These are phyloP conservation scores for Jamesozyma spencerorum DNA, from an alignment of 805 yeast genomes.

Conservation along the genomic window DNA sequence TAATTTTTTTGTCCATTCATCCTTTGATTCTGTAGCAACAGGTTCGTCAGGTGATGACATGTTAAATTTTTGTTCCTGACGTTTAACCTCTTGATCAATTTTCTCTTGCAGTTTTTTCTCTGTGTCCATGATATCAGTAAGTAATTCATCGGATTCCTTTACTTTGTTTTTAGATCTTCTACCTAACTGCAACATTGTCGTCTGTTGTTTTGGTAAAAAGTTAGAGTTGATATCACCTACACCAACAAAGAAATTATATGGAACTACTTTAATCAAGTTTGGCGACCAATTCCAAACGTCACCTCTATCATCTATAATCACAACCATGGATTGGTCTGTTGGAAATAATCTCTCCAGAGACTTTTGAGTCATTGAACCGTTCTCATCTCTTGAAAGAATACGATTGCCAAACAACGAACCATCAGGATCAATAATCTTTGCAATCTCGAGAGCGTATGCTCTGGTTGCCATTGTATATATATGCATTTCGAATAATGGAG, in stretches of 20 bases:
- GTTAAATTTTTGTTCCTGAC: conserved; percentile 30
- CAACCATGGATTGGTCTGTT: conserved; percentile 93
- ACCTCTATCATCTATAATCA: conserved; percentile 92
- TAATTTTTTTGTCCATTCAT: conserved; percentile 45
- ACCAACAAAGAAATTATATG: conserved; percentile 93
- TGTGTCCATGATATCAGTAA: conserved; percentile 28
- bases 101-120: conserved; percentile 25
- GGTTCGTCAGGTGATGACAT: conserved; percentile 24
- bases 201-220: conserved; percentile 73
- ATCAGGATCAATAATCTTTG: conserved; percentile 83
- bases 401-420: conserved; percentile 85
- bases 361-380: conserved; percentile 85
- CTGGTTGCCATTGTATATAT: conserved; percentile 98
- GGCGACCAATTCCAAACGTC: conserved; percentile 98
- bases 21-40: conserved; percentile 31
- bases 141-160: conserved; percentile 26
- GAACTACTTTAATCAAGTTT: conserved; percentile 83
- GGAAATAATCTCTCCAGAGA: conserved; percentile 84
- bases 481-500: conserved; percentile 74
- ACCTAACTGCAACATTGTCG: conserved; percentile 43
- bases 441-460: conserved; percentile 82
- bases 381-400: conserved; percentile 85
- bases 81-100: conserved; percentile 26
- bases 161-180: conserved; percentile 25
- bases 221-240: conserved; percentile 95